phyloP scores from a whole-genome alignment of 352 stramenopile genomes.

The Phytophthora cactorum region DNA sequence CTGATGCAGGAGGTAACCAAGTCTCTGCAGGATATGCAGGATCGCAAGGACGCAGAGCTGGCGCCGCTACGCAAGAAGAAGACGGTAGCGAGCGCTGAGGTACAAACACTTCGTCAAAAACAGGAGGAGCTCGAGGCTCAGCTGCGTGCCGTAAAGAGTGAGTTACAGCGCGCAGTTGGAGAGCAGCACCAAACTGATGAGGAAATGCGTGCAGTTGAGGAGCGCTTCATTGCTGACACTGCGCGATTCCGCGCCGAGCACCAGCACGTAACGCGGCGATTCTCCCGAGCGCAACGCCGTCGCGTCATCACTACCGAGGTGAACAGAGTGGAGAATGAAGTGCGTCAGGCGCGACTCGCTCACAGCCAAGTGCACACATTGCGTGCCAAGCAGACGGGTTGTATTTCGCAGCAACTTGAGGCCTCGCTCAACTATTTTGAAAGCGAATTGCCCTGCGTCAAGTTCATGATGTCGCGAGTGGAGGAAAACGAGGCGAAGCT shows the following conservation, averaged over 20 bases:
- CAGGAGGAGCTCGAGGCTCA: slow-evolving; percentile 65
- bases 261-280: slow-evolving; percentile 47
- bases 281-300: slow-evolving; percentile 42
- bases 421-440: slow-evolving; percentile 74
- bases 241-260: slow-evolving; percentile 57
- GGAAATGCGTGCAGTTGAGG: slow-evolving; percentile 52
- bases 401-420: slow-evolving; percentile 68
- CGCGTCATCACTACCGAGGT: slow-evolving; percentile 50
- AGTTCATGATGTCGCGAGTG: slow-evolving; percentile 80
- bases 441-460: slow-evolving; percentile 77
- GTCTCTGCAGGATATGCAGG: slow-evolving; percentile 44
- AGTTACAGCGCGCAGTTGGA: slow-evolving; percentile 51
- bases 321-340: slow-evolving; percentile 38
- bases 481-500: slow-evolving; percentile 52
- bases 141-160: slow-evolving; percentile 49
- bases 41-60: slow-evolving; percentile 45
- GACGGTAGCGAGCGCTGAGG: slow-evolving; percentile 13
- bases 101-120: slow-evolving; percentile 44
- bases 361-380: slow-evolving; percentile 52
- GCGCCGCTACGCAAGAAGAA: slow-evolving; percentile 42
- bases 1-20: slow-evolving; percentile 47
- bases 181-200: slow-evolving; percentile 54
- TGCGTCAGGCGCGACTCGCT: slow-evolving; percentile 42
- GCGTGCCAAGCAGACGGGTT: slow-evolving; percentile 53
- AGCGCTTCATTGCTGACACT: slow-evolving; percentile 52